These are phyloP conservation scores for Spatholobus suberectus DNA, from an alignment of 306 rosid genomes.

Conservation along the genomic window DNA sequence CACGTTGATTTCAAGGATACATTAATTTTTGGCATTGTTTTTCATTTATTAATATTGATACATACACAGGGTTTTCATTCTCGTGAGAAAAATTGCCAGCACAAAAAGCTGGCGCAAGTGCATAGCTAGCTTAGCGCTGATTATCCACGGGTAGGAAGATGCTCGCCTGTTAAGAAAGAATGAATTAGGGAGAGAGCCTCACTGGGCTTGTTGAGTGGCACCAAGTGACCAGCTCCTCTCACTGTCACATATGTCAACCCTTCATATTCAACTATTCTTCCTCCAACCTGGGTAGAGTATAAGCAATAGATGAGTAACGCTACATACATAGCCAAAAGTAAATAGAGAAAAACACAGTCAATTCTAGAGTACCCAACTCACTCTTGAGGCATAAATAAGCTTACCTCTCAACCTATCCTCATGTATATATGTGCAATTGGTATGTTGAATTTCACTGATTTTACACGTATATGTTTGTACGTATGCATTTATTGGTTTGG, in stretches of 20 bases:
- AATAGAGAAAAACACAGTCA: too few species aligned
- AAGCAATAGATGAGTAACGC: too few species aligned
- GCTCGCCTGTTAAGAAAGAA: slow-evolving; percentile 51
- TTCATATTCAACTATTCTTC: slow-evolving; percentile 64
- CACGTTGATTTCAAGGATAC: too few species aligned
- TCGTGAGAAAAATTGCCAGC: not conserved
- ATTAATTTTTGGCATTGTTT: too few species aligned
- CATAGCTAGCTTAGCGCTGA: not conserved
- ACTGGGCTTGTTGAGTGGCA: slow-evolving; percentile 59
- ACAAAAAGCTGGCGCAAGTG: not conserved
- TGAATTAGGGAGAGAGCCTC: slow-evolving; percentile 57
- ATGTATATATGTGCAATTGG: too few species aligned
- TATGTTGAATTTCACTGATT: too few species aligned
- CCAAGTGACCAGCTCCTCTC: slow-evolving; percentile 71
- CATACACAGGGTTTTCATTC: not conserved
- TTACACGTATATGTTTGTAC: too few species aligned
- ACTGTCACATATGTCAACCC: slow-evolving; percentile 61
- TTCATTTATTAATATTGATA: not conserved
- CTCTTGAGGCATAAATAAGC: too few species aligned
- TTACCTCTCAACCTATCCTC: too few species aligned
- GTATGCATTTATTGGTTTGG: too few species aligned
- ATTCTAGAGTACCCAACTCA: too few species aligned
- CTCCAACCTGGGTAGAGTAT: slow-evolving; percentile 53
- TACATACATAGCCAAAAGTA: too few species aligned
- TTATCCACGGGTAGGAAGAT: slow-evolving; percentile 45